A percentile compares a stretch with the other conserved stretches of the same genome.
Evolutionary conservation across 805 yeast species (phyloP).

Genomic region (Myxozyma monticola): DNA sequence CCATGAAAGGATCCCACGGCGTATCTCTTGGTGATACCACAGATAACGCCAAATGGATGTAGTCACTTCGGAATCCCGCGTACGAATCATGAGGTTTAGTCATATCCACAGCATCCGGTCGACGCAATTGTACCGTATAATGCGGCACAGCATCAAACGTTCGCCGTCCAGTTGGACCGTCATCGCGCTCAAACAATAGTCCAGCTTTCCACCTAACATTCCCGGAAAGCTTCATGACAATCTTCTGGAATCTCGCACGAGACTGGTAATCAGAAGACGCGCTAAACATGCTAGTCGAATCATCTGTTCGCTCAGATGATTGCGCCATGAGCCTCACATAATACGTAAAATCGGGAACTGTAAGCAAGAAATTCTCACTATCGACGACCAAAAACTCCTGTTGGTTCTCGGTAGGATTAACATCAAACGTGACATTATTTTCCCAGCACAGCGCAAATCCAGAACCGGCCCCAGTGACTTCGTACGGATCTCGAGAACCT

Average conservation of each 20-base stretch:
- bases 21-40: conserved; percentile 45
- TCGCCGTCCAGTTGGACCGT: conserved; percentile 40
- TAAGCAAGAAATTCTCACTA: conserved; percentile 63
- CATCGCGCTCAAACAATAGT: conserved; percentile 61
- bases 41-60: conserved; percentile 67
- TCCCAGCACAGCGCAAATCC: conserved; percentile 79
- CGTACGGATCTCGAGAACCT: conserved; percentile 75
- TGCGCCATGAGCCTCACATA: conserved; percentile 45
- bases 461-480: conserved; percentile 61
- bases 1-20: conserved; percentile 30
- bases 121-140: conserved; percentile 59
- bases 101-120: conserved; percentile 54
- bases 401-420: conserved; percentile 71
- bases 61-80: conserved; percentile 75
- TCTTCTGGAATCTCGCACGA: conserved; percentile 42
- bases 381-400: conserved; percentile 62
- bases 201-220: conserved; percentile 79
- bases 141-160: conserved; percentile 57
- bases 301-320: conserved; percentile 26
- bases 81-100: conserved; percentile 71
- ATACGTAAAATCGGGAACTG: conserved; percentile 65
- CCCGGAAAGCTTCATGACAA: conserved; percentile 62
- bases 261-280: conserved; percentile 31
- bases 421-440: conserved; percentile 56
- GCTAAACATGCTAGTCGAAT: conserved; percentile 24